Percentiles rank a stretch among this genome's conserved stretches.
These are phyloP conservation scores for Saccharomyces hybrid DNA, from an alignment of 1,139 yeast genomes.

Conservation along the genomic window DNA sequence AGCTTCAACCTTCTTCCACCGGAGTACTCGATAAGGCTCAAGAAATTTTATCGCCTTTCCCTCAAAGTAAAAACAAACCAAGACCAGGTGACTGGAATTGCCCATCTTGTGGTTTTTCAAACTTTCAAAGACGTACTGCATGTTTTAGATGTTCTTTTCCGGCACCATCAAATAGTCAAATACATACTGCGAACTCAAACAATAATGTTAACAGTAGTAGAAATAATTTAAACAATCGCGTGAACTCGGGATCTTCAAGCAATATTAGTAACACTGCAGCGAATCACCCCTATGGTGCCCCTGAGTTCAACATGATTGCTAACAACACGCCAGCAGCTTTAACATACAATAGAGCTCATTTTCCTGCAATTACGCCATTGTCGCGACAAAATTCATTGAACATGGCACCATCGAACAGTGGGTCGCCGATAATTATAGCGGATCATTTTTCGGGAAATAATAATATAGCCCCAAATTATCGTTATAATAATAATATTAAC, in stretches of 20 bases:
- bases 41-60: constrained; percentile 75
- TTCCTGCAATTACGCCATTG: background rate
- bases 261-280: background rate
- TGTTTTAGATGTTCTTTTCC: constrained; percentile 92
- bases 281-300: background rate
- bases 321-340: background rate
- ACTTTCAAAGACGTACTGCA: constrained; percentile 89
- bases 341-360: background rate
- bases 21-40: constrained; percentile 72
- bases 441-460: background rate
- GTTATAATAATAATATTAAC: constrained; percentile 3
- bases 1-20: constrained; percentile 80
- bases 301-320: background rate
- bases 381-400: background rate
- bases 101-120: constrained; percentile 91
- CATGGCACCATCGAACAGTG: background rate
- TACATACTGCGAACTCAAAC: constrained; percentile 11
- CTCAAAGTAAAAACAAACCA: constrained; percentile 82
- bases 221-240: constrained; percentile 2
- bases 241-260: background rate
- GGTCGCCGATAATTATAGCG: background rate
- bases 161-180: constrained; percentile 53
- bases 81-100: constrained; percentile 98
- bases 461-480: background rate
- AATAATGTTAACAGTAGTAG: constrained; percentile 10